A percentile compares a stretch with the other conserved stretches of the same genome.
phyloP scores from a whole-genome alignment of 163 green algal species.

The Trebouxiophyceae sp. region DNA sequence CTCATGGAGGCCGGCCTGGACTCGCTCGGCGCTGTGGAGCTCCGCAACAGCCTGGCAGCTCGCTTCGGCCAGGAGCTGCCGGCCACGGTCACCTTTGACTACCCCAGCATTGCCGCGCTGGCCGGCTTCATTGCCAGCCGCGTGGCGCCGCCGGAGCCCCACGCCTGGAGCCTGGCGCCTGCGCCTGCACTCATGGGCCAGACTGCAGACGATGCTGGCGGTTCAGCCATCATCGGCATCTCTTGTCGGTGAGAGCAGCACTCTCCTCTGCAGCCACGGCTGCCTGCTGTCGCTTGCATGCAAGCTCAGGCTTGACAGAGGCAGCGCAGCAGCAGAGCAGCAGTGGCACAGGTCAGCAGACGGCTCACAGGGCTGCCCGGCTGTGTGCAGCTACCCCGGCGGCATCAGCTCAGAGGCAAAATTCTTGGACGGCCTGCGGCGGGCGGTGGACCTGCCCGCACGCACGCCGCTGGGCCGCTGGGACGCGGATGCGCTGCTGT shows the following conservation, averaged over 20 bases:
- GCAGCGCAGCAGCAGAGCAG: too few species aligned
- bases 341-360: too few species aligned
- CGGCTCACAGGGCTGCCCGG: too few species aligned
- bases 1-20: conserved; percentile 69
- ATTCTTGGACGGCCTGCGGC: not conserved
- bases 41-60: conserved; percentile 25
- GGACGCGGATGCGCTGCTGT: conserved; percentile 27
- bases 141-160: conserved; percentile 2
- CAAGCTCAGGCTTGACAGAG: too few species aligned
- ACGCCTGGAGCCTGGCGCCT: too few species aligned
- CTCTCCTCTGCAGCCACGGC: too few species aligned
- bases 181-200: too few species aligned
- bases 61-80: conserved; percentile 33
- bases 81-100: conserved; percentile 42
- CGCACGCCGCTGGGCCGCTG: conserved; percentile 39
- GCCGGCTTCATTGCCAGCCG: conserved; percentile 17
- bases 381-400: not conserved
- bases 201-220: too few species aligned
- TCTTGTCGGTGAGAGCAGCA: too few species aligned
- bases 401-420: not conserved
- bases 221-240: too few species aligned
- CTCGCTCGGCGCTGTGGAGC: conserved; percentile 45
- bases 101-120: conserved; percentile 42
- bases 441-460: not conserved
- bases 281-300: too few species aligned